phyloP scores from a whole-genome alignment of 306 rosid genomes.

The Morella rubra region DNA sequence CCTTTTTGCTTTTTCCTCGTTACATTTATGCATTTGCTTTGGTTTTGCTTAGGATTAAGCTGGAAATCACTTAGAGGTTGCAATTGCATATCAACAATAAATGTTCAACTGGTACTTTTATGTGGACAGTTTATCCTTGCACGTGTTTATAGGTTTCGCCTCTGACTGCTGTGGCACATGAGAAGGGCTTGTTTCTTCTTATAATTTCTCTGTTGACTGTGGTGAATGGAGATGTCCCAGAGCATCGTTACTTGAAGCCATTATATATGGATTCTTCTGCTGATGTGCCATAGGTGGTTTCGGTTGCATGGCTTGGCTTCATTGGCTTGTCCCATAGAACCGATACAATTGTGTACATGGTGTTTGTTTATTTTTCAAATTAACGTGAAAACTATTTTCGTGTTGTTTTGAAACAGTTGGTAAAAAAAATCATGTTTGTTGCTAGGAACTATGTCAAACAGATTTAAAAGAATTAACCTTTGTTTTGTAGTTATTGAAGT shows the following conservation, averaged over 20 bases:
- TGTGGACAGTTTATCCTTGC: neutral
- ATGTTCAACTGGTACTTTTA: neutral
- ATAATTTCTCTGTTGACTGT: neutral
- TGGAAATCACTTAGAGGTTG: neutral
- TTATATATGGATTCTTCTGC: neutral
- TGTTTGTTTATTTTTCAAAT: neutral
- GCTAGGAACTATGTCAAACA: neutral
- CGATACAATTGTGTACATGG: neutral
- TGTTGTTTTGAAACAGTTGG: neutral
- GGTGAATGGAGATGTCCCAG: neutral
- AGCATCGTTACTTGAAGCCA: neutral
- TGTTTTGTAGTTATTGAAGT: neutral
- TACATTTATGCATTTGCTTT: neutral
- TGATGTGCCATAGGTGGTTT: neutral
- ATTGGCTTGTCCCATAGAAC: neutral
- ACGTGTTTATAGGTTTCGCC: neutral
- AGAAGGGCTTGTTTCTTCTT: neutral
- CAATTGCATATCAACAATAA: neutral
- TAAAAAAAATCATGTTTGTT: neutral
- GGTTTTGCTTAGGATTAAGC: neutral
- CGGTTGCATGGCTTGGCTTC: neutral
- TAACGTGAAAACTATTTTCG: neutral
- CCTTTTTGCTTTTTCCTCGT: neutral
- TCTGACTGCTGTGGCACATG: neutral
- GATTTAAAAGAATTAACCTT: neutral